Percentiles rank a stretch among this genome's conserved stretches.
Conservation (phyloP, 2,329 filamentous ascomycete genomes). For the Trichoderma guizhouense region DNA sequence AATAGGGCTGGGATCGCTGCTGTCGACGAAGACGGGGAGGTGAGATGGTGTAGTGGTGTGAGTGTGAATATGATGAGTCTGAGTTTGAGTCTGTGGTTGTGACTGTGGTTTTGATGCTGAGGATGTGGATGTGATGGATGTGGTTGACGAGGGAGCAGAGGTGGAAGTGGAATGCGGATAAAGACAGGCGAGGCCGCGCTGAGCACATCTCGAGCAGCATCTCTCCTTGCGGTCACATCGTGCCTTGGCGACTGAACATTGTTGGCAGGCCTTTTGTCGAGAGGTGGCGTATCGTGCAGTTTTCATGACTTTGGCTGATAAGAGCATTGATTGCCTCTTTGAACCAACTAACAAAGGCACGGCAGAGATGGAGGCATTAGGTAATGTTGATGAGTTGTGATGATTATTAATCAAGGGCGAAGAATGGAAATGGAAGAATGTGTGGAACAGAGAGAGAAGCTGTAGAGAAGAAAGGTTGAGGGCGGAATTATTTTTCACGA, state of each 20-base stretch:
- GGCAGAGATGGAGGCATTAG: not conserved
- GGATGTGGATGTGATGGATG: no score
- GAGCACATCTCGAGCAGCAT: conserved; percentile 3
- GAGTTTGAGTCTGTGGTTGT: not conserved
- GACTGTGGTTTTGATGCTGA: not conserved
- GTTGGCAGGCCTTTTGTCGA: conserved; percentile 11
- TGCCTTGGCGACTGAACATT: conserved; percentile 9
- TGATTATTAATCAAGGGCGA: not conserved
- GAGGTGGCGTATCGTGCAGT: conserved; percentile 3
- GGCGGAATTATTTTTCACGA: not conserved
- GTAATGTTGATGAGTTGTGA: not conserved
- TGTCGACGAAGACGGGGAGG: not conserved
- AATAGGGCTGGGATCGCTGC: not conserved
- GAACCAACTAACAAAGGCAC: not conserved
- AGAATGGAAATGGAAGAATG: not conserved
- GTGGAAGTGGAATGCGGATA: not conserved
- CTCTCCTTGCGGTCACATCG: conserved; percentile 1
- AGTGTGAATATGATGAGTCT: not conserved
- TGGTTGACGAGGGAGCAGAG: not conserved
- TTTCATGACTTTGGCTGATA: not conserved
- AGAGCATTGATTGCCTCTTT: not conserved
- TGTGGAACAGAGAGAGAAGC: not conserved
- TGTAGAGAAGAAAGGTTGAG: not conserved
- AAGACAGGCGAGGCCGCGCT: not conserved
- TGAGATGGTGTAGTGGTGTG: not conserved